Base-by-base conservation (phyloP, 495 filamentous ascomycete genomes). In the Tuber magnatum region DNA sequence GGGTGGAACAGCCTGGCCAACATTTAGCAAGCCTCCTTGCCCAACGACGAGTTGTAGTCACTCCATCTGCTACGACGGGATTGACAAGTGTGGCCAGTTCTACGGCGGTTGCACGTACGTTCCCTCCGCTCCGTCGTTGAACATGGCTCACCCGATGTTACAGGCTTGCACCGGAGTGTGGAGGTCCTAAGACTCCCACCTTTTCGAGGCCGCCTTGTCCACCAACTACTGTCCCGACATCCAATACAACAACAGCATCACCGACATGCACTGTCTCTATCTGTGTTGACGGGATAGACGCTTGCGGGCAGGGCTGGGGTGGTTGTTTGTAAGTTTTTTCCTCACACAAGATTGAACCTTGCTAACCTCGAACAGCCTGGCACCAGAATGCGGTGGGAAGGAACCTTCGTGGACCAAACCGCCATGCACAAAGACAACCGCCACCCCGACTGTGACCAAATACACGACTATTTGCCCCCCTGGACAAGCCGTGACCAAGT, bases 81-180 rank as follows among this genome's bases (percentile, higher is more conserved):
- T 79, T 22, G 73, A 79, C 71, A 71, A 78, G 51, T 79, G 77
- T 71, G 77, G 77, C 1, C 71, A 78, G 71, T 44, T 70, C 39
- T 78, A 70, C 61, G 77, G 77, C 14, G 75, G 77, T 68, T 79
- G 77, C 51, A 73, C 61, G 76, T 78, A 73, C 68, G 76, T 73
- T 35, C 20, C 12, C 7, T 16, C 14, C 6, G 4, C 5, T 35
- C 56, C 35, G 1, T 35, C 18, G 56, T 28, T 35, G 10, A 35
- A 35, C 14, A 65, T 8, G 16, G 9, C 56, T 65, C 32, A 65
- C 56, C 5, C 3, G 32, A 3, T 35, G 32, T 35, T 35, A 18
- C 32, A 65, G 56, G 28, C 56, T 65, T 35, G 56, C 32, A 35
- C 56, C 56, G 6, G 56, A 65, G 35, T 65, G 56, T 8, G 56